phyloP scores from a whole-genome alignment of 78 protist genomes.

The Thecamonas trahens region DNA sequence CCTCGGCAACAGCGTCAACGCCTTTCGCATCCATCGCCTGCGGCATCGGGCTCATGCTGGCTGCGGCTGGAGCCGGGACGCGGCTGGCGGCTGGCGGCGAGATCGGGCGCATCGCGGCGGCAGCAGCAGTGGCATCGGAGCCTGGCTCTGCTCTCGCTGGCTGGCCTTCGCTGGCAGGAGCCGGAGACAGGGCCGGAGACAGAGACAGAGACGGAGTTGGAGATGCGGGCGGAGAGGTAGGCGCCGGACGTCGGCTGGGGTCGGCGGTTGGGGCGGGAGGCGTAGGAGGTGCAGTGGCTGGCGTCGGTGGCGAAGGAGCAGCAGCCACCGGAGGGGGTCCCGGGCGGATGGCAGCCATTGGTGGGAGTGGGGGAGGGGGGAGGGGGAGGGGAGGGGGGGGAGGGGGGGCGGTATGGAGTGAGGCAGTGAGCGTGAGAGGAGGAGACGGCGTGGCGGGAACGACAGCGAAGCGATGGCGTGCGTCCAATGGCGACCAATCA shows the following conservation, averaged over 20 bases:
- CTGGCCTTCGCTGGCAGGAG: too few species aligned
- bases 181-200: not conserved
- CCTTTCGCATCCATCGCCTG: not conserved
- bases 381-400: not conserved
- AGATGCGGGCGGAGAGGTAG: too few species aligned
- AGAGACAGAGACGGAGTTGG: not conserved
- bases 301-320: too few species aligned
- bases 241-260: not conserved
- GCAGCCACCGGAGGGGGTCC: too few species aligned
- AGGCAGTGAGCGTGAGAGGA: not conserved
- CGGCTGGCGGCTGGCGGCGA: not conserved
- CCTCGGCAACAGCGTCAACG: too few species aligned
- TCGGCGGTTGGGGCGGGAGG: too few species aligned
- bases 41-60: not conserved
- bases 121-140: not conserved
- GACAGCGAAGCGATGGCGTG: not conserved
- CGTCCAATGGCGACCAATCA: too few species aligned
- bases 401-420: not conserved
- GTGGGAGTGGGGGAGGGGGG: not conserved
- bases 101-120: not conserved
- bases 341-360: too few species aligned
- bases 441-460: not conserved
- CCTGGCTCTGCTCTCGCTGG: too few species aligned
- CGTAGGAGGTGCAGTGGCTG: too few species aligned
- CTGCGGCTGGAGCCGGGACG: not conserved